Percentiles rank a stretch among this genome's conserved stretches.
Conservation (phyloP, 176 grass and related monocot genomes). For the Triticum dicoccoides region DNA sequence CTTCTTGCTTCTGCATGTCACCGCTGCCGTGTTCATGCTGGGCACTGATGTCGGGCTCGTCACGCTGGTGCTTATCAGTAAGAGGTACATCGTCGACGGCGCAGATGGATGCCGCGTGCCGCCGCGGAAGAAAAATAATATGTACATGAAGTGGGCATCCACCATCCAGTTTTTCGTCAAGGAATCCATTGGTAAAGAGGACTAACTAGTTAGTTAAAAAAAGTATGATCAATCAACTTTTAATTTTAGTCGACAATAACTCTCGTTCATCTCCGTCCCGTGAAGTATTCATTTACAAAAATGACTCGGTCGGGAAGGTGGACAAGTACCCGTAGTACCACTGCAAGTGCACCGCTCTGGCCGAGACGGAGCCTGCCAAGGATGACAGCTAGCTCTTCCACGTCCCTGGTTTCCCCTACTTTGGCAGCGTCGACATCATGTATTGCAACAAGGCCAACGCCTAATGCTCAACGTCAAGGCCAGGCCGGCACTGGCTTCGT, state of each 20-base stretch:
- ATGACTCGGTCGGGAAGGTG: slow-evolving; percentile 6
- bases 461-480: no score
- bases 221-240: background rate
- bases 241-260: background rate
- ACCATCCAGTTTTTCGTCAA: slow-evolving; percentile 36
- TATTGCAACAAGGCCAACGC: no score
- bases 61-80: background rate
- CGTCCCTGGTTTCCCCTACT: no score
- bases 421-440: no score
- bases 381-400: no score
- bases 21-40: background rate
- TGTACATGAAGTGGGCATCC: slow-evolving; percentile 40
- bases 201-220: background rate
- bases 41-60: background rate
- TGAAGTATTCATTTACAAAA: slow-evolving; percentile 52
- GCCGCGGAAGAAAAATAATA: background rate
- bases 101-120: slow-evolving; percentile 21
- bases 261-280: background rate
- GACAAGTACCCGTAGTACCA: no score
- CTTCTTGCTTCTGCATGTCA: background rate
- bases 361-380: no score
- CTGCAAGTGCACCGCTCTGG: no score
- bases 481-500: no score
- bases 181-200: slow-evolving; percentile 39
- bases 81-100: slow-evolving; percentile 39